Evolutionary conservation across 2,329 filamentous ascomycete genomes (phyloP).

Genomic region (Botrytis sinoallii): DNA sequence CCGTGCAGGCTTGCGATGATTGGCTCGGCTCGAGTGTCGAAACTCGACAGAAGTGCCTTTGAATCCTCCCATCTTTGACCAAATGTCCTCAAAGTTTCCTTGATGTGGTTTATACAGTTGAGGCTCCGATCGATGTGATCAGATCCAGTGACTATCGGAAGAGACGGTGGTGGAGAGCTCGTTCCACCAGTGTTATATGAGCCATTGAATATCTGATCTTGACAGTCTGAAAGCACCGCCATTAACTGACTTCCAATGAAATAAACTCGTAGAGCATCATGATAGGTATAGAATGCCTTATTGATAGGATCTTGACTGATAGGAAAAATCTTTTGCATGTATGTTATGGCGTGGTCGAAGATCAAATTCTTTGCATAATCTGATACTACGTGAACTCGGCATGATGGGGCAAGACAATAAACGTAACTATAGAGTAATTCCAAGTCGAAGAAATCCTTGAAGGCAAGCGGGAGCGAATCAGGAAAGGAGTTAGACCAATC

Average conservation of each 20-base stretch:
- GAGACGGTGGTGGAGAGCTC: constrained; percentile 50
- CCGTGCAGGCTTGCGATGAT: constrained; percentile 42
- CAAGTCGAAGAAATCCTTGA: constrained; percentile 77
- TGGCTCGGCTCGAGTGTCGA: constrained; percentile 42
- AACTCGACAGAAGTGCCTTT: constrained; percentile 50
- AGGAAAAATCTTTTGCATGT: constrained; percentile 70
- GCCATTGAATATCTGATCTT: constrained; percentile 53
- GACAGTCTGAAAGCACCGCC: constrained; percentile 56
- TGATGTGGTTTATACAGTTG: constrained; percentile 52
- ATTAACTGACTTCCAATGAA: constrained; percentile 66
- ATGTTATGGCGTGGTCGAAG: constrained; percentile 83
- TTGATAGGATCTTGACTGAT: constrained; percentile 59
- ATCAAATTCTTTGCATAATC: constrained; percentile 77
- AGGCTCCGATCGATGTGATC: constrained; percentile 56
- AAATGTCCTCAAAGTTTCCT: constrained; percentile 53
- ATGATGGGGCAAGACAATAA: constrained; percentile 80
- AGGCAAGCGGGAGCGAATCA: constrained; percentile 57
- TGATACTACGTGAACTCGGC: constrained; percentile 67
- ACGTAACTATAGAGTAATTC: constrained; percentile 90
- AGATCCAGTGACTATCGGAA: constrained; percentile 41
- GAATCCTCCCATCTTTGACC: constrained; percentile 60
- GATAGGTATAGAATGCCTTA: constrained; percentile 74
- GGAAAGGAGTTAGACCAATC: constrained; percentile 81
- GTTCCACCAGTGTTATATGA: constrained; percentile 31
- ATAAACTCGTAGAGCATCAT: constrained; percentile 81